Percentiles rank a stretch among this genome's conserved stretches.
Conservation (phyloP, 768 basidiomycete species). For the Tricholoma hemisulphureum region DNA sequence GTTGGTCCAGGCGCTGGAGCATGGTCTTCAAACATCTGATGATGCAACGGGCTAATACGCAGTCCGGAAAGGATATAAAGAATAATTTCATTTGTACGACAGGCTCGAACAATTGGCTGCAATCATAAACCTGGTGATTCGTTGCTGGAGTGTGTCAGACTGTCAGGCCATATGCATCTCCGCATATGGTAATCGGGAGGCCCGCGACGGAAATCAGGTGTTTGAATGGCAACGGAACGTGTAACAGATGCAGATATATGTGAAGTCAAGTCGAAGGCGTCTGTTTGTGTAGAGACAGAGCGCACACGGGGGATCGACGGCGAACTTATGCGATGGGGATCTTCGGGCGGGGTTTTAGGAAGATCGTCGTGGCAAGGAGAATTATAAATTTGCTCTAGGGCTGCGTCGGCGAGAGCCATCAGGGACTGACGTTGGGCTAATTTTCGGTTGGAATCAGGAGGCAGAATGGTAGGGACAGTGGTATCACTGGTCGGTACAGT, state of each 20-base stretch:
- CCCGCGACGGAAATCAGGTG: not conserved
- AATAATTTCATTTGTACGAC: not conserved
- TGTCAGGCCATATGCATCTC: not conserved
- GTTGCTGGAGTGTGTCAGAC: not conserved
- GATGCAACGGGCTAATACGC: not conserved
- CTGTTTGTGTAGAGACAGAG: not conserved
- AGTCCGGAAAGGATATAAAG: not conserved
- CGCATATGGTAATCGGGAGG: not conserved
- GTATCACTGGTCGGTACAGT: not conserved
- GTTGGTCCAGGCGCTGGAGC: constrained; percentile 11
- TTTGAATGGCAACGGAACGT: not conserved
- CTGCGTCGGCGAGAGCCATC: not conserved
- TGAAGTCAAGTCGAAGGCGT: not conserved
- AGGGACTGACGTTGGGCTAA: not conserved
- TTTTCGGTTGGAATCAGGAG: not conserved
- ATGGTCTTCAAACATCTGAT: constrained; percentile 8
- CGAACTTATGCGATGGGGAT: not conserved
- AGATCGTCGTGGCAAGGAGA: not conserved
- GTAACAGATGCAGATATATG: not conserved
- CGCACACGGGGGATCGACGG: not conserved
- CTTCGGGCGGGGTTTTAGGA: not conserved
- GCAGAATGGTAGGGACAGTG: not conserved
- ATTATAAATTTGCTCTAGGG: too few relatives aligned
- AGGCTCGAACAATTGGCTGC: not conserved
- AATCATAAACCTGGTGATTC: not conserved